phyloP scores from a whole-genome alignment of 2,329 filamentous ascomycete species.

The Pseudogymnoascus sp. region DNA sequence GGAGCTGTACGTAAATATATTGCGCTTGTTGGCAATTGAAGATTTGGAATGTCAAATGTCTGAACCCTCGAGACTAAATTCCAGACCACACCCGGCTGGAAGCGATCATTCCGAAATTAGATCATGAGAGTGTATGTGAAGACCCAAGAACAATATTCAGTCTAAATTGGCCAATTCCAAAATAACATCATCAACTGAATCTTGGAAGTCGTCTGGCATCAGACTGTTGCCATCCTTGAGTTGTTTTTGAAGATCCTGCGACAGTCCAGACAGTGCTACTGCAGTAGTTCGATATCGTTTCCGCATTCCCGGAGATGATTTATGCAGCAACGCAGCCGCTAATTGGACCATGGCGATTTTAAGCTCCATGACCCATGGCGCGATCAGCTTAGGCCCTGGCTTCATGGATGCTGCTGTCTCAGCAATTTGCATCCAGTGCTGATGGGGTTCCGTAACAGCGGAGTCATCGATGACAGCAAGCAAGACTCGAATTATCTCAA shows the following conservation, averaged over 20 bases:
- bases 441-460: slow-evolving; percentile 34
- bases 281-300: slow-evolving; percentile 46
- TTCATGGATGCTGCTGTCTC: slow-evolving; percentile 39
- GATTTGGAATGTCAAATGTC: neutral
- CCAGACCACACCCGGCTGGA: neutral
- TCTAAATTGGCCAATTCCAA: slow-evolving; percentile 11
- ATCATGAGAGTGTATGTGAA: neutral
- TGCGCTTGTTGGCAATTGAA: neutral
- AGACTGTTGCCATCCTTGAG: slow-evolving; percentile 23
- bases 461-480: slow-evolving; percentile 44
- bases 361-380: slow-evolving; percentile 35
- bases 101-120: no score
- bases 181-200: slow-evolving; percentile 41
- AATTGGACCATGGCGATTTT: slow-evolving; percentile 49
- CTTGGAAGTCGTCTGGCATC: slow-evolving; percentile 31
- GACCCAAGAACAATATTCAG: neutral
- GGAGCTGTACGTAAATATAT: neutral
- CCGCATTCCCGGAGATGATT: slow-evolving; percentile 38
- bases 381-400: slow-evolving; percentile 12
- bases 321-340: slow-evolving; percentile 43
- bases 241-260: slow-evolving; percentile 15
- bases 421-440: slow-evolving; percentile 51
- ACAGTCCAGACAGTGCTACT: slow-evolving; percentile 41
- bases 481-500: slow-evolving; percentile 50
- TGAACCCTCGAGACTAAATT: neutral